Evolutionary conservation across 768 basidiomycete genomes (phyloP).

Genomic region (Tylopilus balloui): DNA sequence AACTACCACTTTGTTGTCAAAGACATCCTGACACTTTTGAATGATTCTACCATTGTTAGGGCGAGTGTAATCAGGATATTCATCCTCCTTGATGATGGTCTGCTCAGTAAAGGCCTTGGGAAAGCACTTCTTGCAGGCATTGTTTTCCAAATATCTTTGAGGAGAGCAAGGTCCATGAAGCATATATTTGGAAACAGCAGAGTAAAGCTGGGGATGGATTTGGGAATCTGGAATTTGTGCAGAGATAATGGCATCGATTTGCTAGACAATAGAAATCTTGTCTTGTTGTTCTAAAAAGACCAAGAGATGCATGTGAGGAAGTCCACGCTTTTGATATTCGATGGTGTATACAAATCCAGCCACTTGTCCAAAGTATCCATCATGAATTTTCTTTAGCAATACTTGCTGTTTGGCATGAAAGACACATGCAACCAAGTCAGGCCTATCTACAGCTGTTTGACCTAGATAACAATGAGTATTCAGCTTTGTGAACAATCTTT

Average conservation of each 20-base stretch:
- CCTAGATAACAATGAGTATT: too few species aligned
- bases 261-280: not conserved
- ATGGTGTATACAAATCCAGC: constrained; percentile 48
- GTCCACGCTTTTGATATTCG: constrained; percentile 26
- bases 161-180: not conserved
- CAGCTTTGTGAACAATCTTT: too few species aligned
- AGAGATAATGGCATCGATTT: not conserved
- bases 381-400: constrained; percentile 33
- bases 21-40: not conserved
- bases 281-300: not conserved
- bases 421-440: constrained; percentile 44
- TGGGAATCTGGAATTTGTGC: not conserved
- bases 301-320: not conserved
- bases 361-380: constrained; percentile 38
- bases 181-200: not conserved
- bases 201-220: not conserved
- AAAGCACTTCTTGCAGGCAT: not conserved
- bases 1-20: too few species aligned
- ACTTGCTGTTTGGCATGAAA: constrained; percentile 42
- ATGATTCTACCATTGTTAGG: not conserved
- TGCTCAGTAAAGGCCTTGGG: not conserved
- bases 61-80: not conserved
- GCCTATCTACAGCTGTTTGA: constrained; percentile 39
- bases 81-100: not conserved
- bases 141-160: not conserved